Conservation (phyloP, 352 stramenopile genomes). For the Pythium pectinolyticum region DNA sequence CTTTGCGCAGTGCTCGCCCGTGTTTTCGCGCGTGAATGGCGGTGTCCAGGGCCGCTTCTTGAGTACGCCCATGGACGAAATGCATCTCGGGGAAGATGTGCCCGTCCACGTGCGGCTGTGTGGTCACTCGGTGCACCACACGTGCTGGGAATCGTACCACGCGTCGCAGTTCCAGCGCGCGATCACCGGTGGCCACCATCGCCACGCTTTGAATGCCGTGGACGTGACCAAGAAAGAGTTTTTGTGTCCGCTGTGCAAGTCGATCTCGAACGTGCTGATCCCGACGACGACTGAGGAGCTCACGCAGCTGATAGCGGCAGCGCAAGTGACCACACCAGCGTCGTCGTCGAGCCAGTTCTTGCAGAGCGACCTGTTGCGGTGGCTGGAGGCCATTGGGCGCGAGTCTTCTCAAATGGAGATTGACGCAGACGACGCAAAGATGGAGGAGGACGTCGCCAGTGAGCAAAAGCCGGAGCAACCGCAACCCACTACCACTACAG, state of each 20-base stretch:
- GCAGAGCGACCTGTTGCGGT: slow-evolving; percentile 38
- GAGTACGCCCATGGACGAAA: slow-evolving; percentile 85
- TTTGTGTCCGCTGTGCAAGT: slow-evolving; percentile 96
- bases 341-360: background rate
- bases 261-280: slow-evolving; percentile 97
- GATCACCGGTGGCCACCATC: slow-evolving; percentile 92
- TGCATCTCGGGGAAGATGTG: slow-evolving; percentile 82
- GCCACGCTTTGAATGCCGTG: slow-evolving; percentile 90
- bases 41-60: slow-evolving; percentile 48
- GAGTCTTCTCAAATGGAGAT: background rate
- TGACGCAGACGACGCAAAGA: slow-evolving; percentile 23
- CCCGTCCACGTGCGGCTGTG: slow-evolving; percentile 86
- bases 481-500: slow-evolving; percentile 2
- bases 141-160: slow-evolving; percentile 94
- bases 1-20: slow-evolving; percentile 79
- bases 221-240: slow-evolving; percentile 97
- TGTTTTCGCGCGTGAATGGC: slow-evolving; percentile 69
- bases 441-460: slow-evolving; percentile 17
- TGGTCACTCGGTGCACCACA: slow-evolving; percentile 94
- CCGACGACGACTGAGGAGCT: slow-evolving; percentile 72
- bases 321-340: background rate
- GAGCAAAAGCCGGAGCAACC: slow-evolving; percentile 21
- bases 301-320: slow-evolving; percentile 38
- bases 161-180: slow-evolving; percentile 93
- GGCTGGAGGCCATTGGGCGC: slow-evolving; percentile 37